phyloP scores from a whole-genome alignment of 768 basidiomycete species.

The Tricholoma sp. region DNA sequence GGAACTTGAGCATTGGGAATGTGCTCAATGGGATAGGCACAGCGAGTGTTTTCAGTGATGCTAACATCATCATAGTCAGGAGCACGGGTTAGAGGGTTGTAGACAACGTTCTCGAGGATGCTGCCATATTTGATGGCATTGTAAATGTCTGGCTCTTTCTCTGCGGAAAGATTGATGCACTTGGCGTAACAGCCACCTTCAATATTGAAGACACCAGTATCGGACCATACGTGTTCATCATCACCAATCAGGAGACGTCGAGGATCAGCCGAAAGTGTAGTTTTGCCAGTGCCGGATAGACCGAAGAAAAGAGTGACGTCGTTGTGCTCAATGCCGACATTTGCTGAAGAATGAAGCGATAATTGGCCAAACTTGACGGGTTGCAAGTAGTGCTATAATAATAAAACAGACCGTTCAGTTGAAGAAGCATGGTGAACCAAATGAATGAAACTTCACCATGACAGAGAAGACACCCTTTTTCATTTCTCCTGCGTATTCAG shows the following conservation, averaged over 20 bases:
- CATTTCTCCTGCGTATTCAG: constrained; percentile 99
- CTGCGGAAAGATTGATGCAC: constrained; percentile 90
- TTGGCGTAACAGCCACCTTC: constrained; percentile 99
- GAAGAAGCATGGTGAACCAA: background rate
- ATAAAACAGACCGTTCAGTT: constrained; percentile 9
- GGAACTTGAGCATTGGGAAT: constrained; percentile 95
- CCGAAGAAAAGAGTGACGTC: constrained; percentile 99
- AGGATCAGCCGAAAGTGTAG: constrained; percentile 96
- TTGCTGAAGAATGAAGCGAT: constrained; percentile 98
- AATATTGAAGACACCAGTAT: constrained; percentile 99
- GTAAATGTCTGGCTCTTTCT: constrained; percentile 98
- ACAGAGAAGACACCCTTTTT: constrained; percentile 99
- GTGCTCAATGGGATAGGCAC: constrained; percentile 97
- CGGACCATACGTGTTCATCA: constrained; percentile 99
- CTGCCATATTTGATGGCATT: constrained; percentile 92
- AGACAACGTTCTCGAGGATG: constrained; percentile 99
- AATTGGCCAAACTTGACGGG: constrained; percentile 98
- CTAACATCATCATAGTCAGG: constrained; percentile 95
- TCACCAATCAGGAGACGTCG: constrained; percentile 93
- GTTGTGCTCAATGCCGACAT: constrained; percentile 81
- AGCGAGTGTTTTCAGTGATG: constrained; percentile 99
- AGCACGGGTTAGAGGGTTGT: constrained; percentile 72
- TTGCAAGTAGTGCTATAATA: constrained; percentile 84
- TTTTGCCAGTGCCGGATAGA: constrained; percentile 97
- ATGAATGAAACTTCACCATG: constrained; percentile 52